Percentiles rank a stretch among this genome's conserved stretches.
These are phyloP conservation scores for Niveomyces coronatus DNA, from an alignment of 2,329 filamentous ascomycete species.

Conservation along the genomic window DNA sequence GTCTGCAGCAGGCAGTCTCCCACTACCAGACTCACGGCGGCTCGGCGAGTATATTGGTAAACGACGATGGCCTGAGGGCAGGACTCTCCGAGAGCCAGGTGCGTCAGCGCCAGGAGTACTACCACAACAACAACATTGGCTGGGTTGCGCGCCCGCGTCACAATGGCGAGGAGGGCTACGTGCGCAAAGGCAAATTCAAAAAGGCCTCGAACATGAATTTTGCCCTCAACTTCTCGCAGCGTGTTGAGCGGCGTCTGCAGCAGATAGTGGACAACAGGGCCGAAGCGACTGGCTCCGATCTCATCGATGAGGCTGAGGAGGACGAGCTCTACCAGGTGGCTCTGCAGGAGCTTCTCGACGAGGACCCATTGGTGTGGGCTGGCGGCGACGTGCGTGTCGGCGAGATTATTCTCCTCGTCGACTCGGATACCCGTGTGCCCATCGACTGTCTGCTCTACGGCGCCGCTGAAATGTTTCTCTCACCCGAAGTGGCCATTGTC, in stretches of 20 bases:
- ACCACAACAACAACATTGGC: slow-evolving; percentile 37
- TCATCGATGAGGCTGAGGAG: slow-evolving; percentile 22
- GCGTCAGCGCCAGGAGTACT: slow-evolving; percentile 34
- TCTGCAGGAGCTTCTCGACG: slow-evolving; percentile 39
- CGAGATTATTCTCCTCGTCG: slow-evolving; percentile 55
- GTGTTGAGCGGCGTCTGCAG: slow-evolving; percentile 50
- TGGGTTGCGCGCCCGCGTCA: slow-evolving; percentile 38
- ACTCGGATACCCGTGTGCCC: slow-evolving; percentile 60
- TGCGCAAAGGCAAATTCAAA: slow-evolving; percentile 56
- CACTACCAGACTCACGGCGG: slow-evolving; percentile 38
- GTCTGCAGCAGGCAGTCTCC: slow-evolving; percentile 37
- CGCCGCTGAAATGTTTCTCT: slow-evolving; percentile 61
- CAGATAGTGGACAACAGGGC: slow-evolving; percentile 16
- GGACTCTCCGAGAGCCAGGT: slow-evolving; percentile 31
- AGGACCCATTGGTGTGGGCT: slow-evolving; percentile 39
- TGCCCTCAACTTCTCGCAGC: slow-evolving; percentile 49
- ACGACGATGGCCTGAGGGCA: slow-evolving; percentile 52
- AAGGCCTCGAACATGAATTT: slow-evolving; percentile 72
- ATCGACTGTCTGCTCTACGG: slow-evolving; percentile 57
- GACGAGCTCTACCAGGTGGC: slow-evolving; percentile 38
- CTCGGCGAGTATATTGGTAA: slow-evolving; percentile 45
- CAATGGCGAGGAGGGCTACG: slow-evolving; percentile 36
- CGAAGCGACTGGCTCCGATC: slow-evolving; percentile 11
- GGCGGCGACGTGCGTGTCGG: slow-evolving; percentile 51
- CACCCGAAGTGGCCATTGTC: slow-evolving; percentile 59